Conservation (phyloP, 495 filamentous ascomycete genomes). For the Ascobolus immersus region DNA sequence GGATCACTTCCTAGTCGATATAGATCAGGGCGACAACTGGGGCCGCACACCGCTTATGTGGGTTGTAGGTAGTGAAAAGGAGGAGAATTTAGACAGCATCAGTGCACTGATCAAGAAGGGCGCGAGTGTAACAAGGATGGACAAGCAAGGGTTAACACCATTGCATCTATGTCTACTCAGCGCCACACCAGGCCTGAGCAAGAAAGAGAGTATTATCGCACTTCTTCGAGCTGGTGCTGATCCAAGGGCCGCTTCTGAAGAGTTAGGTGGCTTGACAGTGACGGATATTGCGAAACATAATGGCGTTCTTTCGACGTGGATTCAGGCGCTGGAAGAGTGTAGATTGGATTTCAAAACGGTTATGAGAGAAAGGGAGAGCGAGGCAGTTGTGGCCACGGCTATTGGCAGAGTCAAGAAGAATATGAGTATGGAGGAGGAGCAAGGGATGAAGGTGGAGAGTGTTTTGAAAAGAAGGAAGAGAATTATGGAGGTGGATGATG, state of each 20-base stretch:
- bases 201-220: slow-evolving; percentile 3
- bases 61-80: slow-evolving; percentile 3
- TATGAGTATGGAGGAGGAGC: no score
- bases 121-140: slow-evolving; percentile 2
- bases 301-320: slow-evolving; percentile 1
- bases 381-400: no score
- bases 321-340: slow-evolving; percentile 2
- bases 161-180: slow-evolving; percentile 3
- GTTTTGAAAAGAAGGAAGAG: no score
- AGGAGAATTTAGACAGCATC: slow-evolving; percentile 1
- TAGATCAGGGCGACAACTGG: slow-evolving; percentile 2
- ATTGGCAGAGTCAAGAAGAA: no score
- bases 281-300: slow-evolving; percentile 5
- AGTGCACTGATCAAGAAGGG: slow-evolving; percentile 1
- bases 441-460: no score
- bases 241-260: not conserved
- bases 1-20: slow-evolving; percentile 4
- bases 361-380: not conserved
- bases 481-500: no score
- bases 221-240: slow-evolving; percentile 4
- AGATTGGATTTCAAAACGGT: slow-evolving; percentile 2
- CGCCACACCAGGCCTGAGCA: slow-evolving; percentile 1
- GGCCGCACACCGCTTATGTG: slow-evolving; percentile 8
- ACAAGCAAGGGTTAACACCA: slow-evolving; percentile 3
- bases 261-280: slow-evolving; percentile 2